Evolutionary conservation across 805 yeast genomes (phyloP).

Genomic region (Candida orba): DNA sequence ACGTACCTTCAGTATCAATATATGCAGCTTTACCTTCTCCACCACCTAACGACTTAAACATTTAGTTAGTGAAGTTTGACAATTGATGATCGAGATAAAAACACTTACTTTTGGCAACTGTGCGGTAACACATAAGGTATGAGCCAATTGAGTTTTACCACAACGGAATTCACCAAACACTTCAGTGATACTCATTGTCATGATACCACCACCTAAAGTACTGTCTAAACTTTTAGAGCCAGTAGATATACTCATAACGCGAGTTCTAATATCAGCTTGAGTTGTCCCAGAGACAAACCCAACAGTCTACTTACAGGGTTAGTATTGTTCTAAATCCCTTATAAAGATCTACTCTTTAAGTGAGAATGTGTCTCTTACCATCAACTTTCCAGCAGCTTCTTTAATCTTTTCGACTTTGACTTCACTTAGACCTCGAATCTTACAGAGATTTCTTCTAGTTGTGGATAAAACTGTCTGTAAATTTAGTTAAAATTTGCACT

Average conservation of each 20-base stretch:
- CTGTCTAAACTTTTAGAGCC: slow-evolving; percentile 67
- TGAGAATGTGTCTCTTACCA: slow-evolving; percentile 18
- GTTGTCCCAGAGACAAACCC: slow-evolving; percentile 72
- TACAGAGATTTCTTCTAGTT: slow-evolving; percentile 55
- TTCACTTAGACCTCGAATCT: slow-evolving; percentile 68
- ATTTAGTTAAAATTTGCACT: background rate
- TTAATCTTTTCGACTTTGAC: slow-evolving; percentile 73
- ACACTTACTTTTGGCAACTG: slow-evolving; percentile 49
- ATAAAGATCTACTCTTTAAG: too few species aligned
- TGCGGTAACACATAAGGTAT: slow-evolving; percentile 69
- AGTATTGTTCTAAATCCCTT: background rate
- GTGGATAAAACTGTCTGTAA: slow-evolving; percentile 43
- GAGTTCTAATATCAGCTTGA: slow-evolving; percentile 57
- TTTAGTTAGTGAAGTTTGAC: too few species aligned
- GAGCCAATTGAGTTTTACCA: slow-evolving; percentile 78
- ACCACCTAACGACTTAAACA: slow-evolving; percentile 39
- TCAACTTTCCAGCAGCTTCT: slow-evolving; percentile 61
- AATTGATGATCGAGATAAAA: too few species aligned
- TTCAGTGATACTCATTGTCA: slow-evolving; percentile 72
- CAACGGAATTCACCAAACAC: slow-evolving; percentile 78
- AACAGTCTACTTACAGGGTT: slow-evolving; percentile 32
- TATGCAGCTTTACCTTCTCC: slow-evolving; percentile 77
- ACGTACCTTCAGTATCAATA: slow-evolving; percentile 78
- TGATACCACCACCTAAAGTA: slow-evolving; percentile 67
- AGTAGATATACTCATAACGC: slow-evolving; percentile 59